These are phyloP conservation scores for Stephanocyclus meneghinianus DNA, from an alignment of 352 stramenopile species.

Conservation along the genomic window DNA sequence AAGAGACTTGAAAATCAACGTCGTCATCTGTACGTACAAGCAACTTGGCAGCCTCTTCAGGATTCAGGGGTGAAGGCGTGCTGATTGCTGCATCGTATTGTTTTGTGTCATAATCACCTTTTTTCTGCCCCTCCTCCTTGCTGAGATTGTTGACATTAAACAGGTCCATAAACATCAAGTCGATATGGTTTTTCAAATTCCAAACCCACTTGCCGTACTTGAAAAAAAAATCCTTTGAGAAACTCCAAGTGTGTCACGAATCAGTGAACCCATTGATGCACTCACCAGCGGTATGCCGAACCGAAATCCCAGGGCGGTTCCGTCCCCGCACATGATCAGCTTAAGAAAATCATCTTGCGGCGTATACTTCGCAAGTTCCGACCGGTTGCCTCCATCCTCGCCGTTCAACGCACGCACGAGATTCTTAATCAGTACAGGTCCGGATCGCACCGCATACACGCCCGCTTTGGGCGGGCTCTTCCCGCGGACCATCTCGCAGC, in stretches of 20 bases:
- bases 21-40: conserved; percentile 67
- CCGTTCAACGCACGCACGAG: conserved; percentile 51
- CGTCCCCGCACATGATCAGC: conserved; percentile 76
- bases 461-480: conserved; percentile 75
- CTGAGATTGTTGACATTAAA: conserved; percentile 63
- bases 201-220: conserved; percentile 80
- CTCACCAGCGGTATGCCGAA: conserved; percentile 70
- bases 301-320: conserved; percentile 76
- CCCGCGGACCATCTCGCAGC: conserved; percentile 42
- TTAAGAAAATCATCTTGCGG: conserved; percentile 82
- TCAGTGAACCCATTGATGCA: background rate
- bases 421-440: conserved; percentile 78
- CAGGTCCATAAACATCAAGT: conserved; percentile 78
- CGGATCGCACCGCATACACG: conserved; percentile 79
- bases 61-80: conserved; percentile 27
- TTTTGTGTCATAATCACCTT: conserved; percentile 52
- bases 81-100: conserved; percentile 59
- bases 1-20: conserved; percentile 70
- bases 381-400: conserved; percentile 9
- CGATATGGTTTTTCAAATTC: conserved; percentile 78
- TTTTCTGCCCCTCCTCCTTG: conserved; percentile 24
- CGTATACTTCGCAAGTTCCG: conserved; percentile 50
- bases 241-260: background rate
- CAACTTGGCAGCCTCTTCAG: conserved; percentile 54
- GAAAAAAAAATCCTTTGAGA: background rate